phyloP scores from a whole-genome alignment of 768 basidiomycete species.

The Suillus occidentalis region DNA sequence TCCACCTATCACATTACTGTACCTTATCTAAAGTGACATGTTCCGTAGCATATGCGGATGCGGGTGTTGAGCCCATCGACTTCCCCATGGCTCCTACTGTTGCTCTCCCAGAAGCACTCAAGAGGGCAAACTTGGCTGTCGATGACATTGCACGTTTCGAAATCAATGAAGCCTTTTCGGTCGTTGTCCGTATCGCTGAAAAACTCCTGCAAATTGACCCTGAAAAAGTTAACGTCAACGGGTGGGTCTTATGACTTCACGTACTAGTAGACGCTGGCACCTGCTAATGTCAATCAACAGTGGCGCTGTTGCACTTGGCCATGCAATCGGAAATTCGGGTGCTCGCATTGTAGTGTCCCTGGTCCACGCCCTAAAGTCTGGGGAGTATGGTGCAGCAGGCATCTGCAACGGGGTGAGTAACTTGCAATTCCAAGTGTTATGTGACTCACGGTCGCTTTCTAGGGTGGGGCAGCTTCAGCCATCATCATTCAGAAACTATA shows the following conservation, averaged over 20 bases:
- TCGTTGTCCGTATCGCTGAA: constrained; percentile 88
- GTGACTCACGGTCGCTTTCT: constrained; percentile 17
- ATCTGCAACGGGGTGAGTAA: constrained; percentile 92
- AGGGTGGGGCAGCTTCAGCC: constrained; percentile 94
- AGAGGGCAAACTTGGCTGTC: constrained; percentile 79
- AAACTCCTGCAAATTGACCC: constrained; percentile 83
- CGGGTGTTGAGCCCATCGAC: constrained; percentile 94
- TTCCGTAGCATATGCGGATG: constrained; percentile 86
- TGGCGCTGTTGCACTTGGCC: constrained; percentile 94
- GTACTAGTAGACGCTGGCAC: constrained; percentile 8
- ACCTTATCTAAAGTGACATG: not conserved
- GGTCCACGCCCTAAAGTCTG: constrained; percentile 85
- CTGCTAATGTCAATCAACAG: constrained; percentile 42
- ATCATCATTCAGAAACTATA: constrained; percentile 86
- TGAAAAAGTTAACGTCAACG: constrained; percentile 87
- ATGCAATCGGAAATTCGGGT: constrained; percentile 96
- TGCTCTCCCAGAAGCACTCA: constrained; percentile 84
- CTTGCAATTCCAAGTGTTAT: constrained; percentile 4
- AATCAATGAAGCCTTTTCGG: constrained; percentile 97
- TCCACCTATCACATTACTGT: constrained; percentile 15
- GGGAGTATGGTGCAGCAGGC: constrained; percentile 93
- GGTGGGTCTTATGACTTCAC: constrained; percentile 46
- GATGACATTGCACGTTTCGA: constrained; percentile 92
- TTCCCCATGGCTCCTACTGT: constrained; percentile 95
- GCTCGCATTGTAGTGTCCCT: constrained; percentile 93